Evolutionary conservation across 1,284 basidiomycete species (phyloP).

Genomic region (Cerioporus squamosus): DNA sequence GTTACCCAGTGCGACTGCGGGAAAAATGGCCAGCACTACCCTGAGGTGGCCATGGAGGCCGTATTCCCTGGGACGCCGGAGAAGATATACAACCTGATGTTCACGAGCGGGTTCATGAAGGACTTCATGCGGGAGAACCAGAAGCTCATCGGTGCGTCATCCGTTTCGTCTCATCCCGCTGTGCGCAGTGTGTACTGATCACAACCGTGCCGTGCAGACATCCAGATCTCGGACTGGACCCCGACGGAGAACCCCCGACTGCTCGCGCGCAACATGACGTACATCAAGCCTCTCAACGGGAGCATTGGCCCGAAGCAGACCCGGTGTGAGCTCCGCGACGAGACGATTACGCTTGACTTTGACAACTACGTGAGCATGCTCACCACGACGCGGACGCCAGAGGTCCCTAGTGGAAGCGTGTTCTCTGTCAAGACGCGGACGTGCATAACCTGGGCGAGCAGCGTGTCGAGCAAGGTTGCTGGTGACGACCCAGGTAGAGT

Average conservation of each 20-base stretch:
- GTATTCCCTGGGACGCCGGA: slow-evolving; percentile 91
- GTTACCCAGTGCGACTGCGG: slow-evolving; percentile 81
- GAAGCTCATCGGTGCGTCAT: slow-evolving; percentile 79
- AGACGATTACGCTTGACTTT: slow-evolving; percentile 81
- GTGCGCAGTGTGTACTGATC: background rate
- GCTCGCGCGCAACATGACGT: slow-evolving; percentile 87
- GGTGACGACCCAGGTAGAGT: slow-evolving; percentile 93
- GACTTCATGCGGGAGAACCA: slow-evolving; percentile 90
- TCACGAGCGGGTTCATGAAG: slow-evolving; percentile 95
- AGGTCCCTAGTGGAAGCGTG: slow-evolving; percentile 91
- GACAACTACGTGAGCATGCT: slow-evolving; percentile 85
- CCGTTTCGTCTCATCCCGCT: background rate
- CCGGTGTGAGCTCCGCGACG: slow-evolving; percentile 92
- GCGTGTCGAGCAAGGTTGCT: slow-evolving; percentile 77
- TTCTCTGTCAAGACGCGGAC: slow-evolving; percentile 95
- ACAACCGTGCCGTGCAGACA: slow-evolving; percentile 60
- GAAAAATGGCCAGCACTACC: slow-evolving; percentile 72
- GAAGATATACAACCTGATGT: slow-evolving; percentile 95
- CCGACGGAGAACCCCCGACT: slow-evolving; percentile 73
- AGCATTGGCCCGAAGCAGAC: slow-evolving; percentile 94
- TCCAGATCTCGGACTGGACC: slow-evolving; percentile 92
- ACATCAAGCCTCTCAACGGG: slow-evolving; percentile 92
- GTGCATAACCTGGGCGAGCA: slow-evolving; percentile 93
- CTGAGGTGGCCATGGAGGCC: slow-evolving; percentile 77
- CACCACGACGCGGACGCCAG: slow-evolving; percentile 92